Conservation (phyloP, 257 asterid species). For the Lycium barbarum region DNA sequence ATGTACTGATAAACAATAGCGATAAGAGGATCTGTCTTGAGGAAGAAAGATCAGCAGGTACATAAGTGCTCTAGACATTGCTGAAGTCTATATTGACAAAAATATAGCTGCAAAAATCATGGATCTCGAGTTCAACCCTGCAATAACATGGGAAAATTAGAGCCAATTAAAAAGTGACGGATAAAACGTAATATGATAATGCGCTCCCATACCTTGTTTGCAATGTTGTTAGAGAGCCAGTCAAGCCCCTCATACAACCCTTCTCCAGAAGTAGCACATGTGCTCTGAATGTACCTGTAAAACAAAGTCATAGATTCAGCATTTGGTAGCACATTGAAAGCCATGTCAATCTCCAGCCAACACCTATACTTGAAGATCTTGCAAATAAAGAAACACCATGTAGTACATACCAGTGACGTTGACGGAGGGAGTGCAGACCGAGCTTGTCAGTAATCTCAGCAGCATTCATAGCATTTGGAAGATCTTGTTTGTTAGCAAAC, state of each 20-base stretch:
- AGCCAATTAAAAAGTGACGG: background rate
- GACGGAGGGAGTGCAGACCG: conserved; percentile 77
- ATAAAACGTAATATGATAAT: background rate
- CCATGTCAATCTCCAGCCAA: background rate
- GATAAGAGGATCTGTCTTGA: conserved; percentile 30
- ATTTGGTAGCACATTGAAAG: background rate
- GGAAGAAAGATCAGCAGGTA: conserved; percentile 29
- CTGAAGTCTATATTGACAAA: conserved; percentile 41
- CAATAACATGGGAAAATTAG: background rate
- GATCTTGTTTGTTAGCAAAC: conserved; percentile 76
- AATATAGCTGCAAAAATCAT: conserved; percentile 42
- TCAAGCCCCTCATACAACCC: conserved; percentile 75
- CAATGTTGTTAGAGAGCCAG: conserved; percentile 81
- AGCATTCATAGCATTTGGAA: conserved; percentile 79
- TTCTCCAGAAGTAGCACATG: conserved; percentile 78
- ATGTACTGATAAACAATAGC: background rate
- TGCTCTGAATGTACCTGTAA: conserved; percentile 77
- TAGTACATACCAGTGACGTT: conserved; percentile 61
- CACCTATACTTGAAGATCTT: background rate
- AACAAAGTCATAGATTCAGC: background rate
- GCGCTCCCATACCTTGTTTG: conserved; percentile 54
- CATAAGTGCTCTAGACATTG: conserved; percentile 33
- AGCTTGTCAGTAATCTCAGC: conserved; percentile 80
- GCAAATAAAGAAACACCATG: background rate
- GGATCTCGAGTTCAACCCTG: conserved; percentile 48